Conservation (phyloP, 2,329 filamentous ascomycete genomes). For the Albophoma yamanashiensis region DNA sequence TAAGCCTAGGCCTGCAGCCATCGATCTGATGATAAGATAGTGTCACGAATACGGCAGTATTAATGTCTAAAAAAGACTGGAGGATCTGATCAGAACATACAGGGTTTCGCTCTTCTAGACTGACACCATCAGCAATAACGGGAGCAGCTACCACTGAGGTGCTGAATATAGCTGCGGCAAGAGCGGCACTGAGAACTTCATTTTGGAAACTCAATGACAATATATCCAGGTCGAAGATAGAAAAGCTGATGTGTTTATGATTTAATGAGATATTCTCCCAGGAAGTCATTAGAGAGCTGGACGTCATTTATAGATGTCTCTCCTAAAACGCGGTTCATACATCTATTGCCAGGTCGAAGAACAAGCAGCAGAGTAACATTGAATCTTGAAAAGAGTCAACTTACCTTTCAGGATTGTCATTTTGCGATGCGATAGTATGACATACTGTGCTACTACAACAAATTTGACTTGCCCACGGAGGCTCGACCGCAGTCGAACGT, state of each 20-base stretch:
- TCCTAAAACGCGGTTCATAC: not conserved
- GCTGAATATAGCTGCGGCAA: not conserved
- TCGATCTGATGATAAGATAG: not conserved
- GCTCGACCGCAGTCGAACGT: not conserved
- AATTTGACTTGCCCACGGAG: not conserved
- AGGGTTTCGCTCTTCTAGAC: not conserved
- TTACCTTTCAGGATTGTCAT: not conserved
- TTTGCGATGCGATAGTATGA: not conserved
- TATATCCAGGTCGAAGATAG: not conserved
- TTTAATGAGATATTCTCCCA: not conserved
- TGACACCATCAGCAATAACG: not conserved
- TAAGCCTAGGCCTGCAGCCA: slow-evolving; percentile 1
- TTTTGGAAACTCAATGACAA: not conserved
- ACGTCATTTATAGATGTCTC: not conserved
- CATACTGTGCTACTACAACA: not conserved
- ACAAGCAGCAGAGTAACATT: not conserved
- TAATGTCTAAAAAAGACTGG: not conserved
- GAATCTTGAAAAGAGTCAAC: not conserved
- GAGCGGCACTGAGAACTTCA: slow-evolving; percentile 1
- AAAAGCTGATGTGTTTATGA: not conserved
- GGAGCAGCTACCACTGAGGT: not conserved
- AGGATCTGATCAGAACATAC: not conserved
- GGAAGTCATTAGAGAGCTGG: not conserved
- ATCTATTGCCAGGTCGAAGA: not conserved
- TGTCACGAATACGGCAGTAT: not conserved